Percentiles rank a stretch among this genome's conserved stretches.
phyloP scores from a whole-genome alignment of 2,329 filamentous ascomycete species.

The Paecilomyces sp. region DNA sequence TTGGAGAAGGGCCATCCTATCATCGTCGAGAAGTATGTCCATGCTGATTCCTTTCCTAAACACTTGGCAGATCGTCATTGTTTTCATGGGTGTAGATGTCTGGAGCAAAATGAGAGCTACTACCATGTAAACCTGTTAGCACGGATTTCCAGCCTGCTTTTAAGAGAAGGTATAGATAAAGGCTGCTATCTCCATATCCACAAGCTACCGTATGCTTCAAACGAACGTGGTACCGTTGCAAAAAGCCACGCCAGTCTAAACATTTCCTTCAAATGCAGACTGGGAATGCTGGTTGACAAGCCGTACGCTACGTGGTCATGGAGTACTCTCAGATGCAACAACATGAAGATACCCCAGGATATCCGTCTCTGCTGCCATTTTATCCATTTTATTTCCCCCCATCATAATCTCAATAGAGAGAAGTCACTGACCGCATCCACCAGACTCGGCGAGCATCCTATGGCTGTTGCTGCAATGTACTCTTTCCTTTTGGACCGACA shows the following conservation, averaged over 20 bases:
- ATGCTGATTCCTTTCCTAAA: constrained; percentile 10
- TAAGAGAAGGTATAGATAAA: constrained; percentile 22
- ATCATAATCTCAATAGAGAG: constrained; percentile 9
- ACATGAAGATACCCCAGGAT: background rate
- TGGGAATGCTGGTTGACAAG: background rate
- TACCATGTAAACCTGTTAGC: constrained; percentile 27
- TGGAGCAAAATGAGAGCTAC: constrained; percentile 27
- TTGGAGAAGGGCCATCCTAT: constrained; percentile 38
- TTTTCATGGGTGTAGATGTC: constrained; percentile 25
- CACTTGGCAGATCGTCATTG: constrained; percentile 15
- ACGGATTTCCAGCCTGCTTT: constrained; percentile 17
- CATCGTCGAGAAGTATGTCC: constrained; percentile 44
- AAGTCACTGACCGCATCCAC: constrained; percentile 18
- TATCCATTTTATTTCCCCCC: background rate
- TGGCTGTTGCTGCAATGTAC: constrained; percentile 39
- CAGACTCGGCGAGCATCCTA: constrained; percentile 43
- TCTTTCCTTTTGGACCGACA: constrained; percentile 44
- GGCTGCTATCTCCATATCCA: constrained; percentile 10
- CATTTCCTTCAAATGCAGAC: background rate
- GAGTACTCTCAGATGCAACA: background rate
- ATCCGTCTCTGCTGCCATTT: background rate
- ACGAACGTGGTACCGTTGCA: background rate
- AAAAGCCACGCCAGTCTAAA: background rate
- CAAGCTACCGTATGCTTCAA: background rate
- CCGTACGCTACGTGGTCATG: background rate